Percentiles rank a stretch among this genome's conserved stretches.
phyloP scores from a whole-genome alignment of 1,139 yeast genomes.

The Sugiyamaella japonica region DNA sequence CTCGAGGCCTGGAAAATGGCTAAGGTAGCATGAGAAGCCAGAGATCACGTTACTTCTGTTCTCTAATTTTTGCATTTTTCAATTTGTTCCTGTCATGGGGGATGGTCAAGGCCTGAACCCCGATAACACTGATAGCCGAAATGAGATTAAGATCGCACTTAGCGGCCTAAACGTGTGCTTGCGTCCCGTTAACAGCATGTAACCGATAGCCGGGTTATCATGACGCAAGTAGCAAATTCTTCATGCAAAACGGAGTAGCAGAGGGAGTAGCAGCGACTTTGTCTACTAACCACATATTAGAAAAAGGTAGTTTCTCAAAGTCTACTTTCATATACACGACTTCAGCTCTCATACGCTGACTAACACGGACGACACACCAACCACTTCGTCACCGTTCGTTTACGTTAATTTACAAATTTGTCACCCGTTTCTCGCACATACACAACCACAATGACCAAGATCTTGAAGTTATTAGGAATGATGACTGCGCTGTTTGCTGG shows the following conservation, averaged over 20 bases:
- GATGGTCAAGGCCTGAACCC: not conserved
- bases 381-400: not conserved
- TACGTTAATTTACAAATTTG: too few relatives aligned
- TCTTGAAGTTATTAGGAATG: not conserved
- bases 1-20: too few relatives aligned
- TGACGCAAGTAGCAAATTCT: not conserved
- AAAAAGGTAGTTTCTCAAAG: too few relatives aligned
- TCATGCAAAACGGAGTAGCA: not conserved
- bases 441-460: constrained; percentile 4
- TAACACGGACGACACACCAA: not conserved
- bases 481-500: not conserved
- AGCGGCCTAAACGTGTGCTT: not conserved
- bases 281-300: not conserved
- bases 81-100: not conserved
- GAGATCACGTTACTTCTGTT: not conserved
- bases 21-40: too few relatives aligned
- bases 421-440: not conserved
- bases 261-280: not conserved
- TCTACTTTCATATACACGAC: not conserved
- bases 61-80: not conserved
- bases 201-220: not conserved
- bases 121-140: constrained; percentile 1
- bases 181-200: constrained; percentile 5
- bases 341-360: not conserved
- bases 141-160: too few relatives aligned